phyloP scores from a whole-genome alignment of 441 rosid genomes.

The Erodium texanum region DNA sequence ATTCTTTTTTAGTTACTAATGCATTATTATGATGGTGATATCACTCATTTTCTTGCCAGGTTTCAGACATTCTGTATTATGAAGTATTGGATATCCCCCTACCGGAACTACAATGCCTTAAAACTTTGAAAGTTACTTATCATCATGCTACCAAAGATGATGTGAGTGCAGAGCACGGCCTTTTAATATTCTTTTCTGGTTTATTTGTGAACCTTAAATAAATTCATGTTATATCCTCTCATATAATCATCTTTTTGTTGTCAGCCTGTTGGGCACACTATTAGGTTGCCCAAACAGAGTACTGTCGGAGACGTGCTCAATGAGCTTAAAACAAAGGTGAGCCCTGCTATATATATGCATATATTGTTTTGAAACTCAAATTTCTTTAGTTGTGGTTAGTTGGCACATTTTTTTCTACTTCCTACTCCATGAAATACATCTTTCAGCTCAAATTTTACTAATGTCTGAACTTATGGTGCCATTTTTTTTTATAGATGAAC shows the following conservation, averaged over 20 bases:
- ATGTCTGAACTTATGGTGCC: not conserved
- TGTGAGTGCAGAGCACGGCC: conserved; percentile 29
- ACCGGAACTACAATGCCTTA: conserved; percentile 65
- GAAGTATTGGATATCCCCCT: conserved; percentile 72
- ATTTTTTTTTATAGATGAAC: not conserved
- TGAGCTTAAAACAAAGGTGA: conserved; percentile 60
- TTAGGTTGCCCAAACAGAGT: conserved; percentile 65
- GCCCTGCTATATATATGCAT: not conserved
- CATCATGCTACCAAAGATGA: conserved; percentile 71
- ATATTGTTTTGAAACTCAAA: not conserved
- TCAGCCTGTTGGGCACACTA: conserved; percentile 57
- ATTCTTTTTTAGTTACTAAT: not conserved
- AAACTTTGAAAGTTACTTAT: conserved; percentile 62
- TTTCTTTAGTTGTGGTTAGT: not conserved
- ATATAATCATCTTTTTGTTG: conserved; percentile 17
- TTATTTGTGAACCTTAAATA: conserved; percentile 14
- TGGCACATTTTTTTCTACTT: not conserved
- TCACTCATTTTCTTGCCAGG: conserved; percentile 27
- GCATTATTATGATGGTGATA: conserved; percentile 13
- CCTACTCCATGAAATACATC: not conserved
- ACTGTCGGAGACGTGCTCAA: conserved; percentile 66
- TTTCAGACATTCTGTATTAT: conserved; percentile 61
- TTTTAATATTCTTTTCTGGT: conserved; percentile 10
- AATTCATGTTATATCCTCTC: conserved; percentile 14
- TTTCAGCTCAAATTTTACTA: not conserved